These are phyloP conservation scores for Hypoxylon sp. DNA, from an alignment of 2,329 filamentous ascomycete species.

Conservation along the genomic window DNA sequence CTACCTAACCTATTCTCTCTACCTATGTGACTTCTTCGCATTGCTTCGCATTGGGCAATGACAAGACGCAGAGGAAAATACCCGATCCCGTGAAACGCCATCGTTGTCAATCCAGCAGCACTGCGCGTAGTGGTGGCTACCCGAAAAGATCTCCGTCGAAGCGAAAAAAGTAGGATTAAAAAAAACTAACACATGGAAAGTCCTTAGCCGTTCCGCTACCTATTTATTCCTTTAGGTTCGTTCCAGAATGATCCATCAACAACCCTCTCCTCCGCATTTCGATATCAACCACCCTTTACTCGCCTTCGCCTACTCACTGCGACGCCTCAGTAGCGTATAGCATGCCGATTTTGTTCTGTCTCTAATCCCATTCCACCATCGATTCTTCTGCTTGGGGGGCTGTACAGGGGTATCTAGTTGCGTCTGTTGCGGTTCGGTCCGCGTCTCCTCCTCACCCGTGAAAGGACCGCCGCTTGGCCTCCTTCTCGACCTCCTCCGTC, in stretches of 20 bases:
- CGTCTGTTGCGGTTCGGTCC: conserved; percentile 4
- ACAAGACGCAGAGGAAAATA: background rate
- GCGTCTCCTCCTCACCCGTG: conserved; percentile 37
- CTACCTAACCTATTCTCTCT: no score
- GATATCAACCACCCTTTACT: conserved; percentile 8
- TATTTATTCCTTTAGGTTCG: conserved; percentile 1
- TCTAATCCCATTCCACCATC: conserved; percentile 21
- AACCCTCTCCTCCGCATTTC: background rate
- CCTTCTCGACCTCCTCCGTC: conserved; percentile 67
- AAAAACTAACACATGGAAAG: conserved; percentile 1
- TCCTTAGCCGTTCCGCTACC: background rate
- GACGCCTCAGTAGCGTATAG: conserved; percentile 13
- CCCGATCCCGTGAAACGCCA: background rate
- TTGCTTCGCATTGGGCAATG: conserved; percentile 2
- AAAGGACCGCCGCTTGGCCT: conserved; percentile 56
- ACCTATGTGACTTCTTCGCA: background rate
- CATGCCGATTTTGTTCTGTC: conserved; percentile 19
- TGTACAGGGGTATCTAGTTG: conserved; percentile 28
- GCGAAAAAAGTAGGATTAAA: conserved; percentile 9
- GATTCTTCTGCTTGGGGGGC: conserved; percentile 8
- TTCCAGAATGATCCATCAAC: conserved; percentile 3
- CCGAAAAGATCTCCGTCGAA: background rate
- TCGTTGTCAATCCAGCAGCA: background rate
- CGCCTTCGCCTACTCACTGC: conserved; percentile 18
- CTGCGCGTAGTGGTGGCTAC: background rate